These are phyloP conservation scores for Nemophila menziesii DNA, from an alignment of 257 asterid species.

Conservation along the genomic window DNA sequence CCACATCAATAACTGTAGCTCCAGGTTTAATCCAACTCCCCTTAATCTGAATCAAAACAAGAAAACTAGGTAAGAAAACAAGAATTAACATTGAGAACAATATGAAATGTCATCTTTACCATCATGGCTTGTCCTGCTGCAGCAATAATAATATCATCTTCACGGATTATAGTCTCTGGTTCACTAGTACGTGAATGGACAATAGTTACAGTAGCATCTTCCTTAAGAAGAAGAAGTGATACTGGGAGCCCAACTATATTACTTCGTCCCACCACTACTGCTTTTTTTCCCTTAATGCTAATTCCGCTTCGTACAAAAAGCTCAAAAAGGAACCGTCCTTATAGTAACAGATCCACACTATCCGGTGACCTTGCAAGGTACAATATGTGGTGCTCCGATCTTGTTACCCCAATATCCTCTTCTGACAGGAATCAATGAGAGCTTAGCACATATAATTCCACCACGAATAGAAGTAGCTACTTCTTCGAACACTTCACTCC, in stretches of 20 bases:
- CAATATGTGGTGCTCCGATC: too few relatives aligned
- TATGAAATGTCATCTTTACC: too few relatives aligned
- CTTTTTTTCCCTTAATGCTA: slow-evolving; percentile 68
- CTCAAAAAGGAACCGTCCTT: too few relatives aligned
- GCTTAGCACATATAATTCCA: too few relatives aligned
- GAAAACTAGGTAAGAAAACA: too few relatives aligned
- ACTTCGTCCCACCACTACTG: slow-evolving; percentile 94
- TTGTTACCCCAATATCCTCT: too few relatives aligned
- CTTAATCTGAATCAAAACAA: slow-evolving; percentile 44
- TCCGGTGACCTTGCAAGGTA: too few relatives aligned
- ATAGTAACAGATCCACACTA: too few relatives aligned
- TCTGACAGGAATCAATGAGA: too few relatives aligned
- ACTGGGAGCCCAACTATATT: slow-evolving; percentile 91
- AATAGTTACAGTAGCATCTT: slow-evolving; percentile 76
- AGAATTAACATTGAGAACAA: too few relatives aligned
- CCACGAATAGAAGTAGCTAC: too few relatives aligned
- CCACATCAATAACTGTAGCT: slow-evolving; percentile 95
- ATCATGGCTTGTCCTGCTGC: slow-evolving; percentile 94
- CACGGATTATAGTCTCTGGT: slow-evolving; percentile 65
- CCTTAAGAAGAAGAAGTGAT: slow-evolving; percentile 77
- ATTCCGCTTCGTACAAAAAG: slow-evolving; percentile 69
- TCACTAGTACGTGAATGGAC: slow-evolving; percentile 82
- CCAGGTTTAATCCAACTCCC: slow-evolving; percentile 99
- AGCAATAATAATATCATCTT: slow-evolving; percentile 82
- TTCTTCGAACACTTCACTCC: too few relatives aligned